These are phyloP conservation scores for Penicillium angulare DNA, from an alignment of 495 filamentous ascomycete species.

Conservation along the genomic window DNA sequence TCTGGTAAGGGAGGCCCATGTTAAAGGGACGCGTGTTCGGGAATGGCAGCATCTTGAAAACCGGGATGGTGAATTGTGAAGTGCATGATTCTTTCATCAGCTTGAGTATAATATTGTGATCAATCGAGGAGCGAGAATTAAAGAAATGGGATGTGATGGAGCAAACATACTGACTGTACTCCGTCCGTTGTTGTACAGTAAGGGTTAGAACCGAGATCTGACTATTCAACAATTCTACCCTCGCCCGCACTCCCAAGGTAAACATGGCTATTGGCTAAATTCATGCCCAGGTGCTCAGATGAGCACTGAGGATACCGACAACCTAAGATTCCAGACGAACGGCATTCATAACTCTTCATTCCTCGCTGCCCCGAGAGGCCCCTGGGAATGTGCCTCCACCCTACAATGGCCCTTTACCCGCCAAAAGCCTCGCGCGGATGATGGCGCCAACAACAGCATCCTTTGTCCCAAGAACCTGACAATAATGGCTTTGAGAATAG, in stretches of 20 bases:
- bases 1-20: slow-evolving; percentile 5
- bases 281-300: not conserved
- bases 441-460: not conserved
- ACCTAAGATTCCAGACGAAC: slow-evolving; percentile 7
- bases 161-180: no score
- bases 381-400: slow-evolving; percentile 19
- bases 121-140: no score
- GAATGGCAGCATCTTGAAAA: slow-evolving; percentile 22
- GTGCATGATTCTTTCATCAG: no score
- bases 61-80: no score
- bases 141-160: no score
- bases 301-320: slow-evolving; percentile 11
- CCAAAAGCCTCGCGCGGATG: not conserved
- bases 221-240: no score
- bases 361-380: slow-evolving; percentile 18
- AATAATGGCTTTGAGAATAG: no score
- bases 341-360: slow-evolving; percentile 28
- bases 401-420: slow-evolving; percentile 7
- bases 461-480: not conserved
- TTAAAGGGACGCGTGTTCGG: slow-evolving; percentile 28
- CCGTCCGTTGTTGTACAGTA: no score
- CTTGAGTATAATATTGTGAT: no score
- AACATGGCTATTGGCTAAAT: not conserved
- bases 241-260: not conserved
- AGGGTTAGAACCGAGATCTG: no score